Base-by-base conservation (phyloP, 202 grass and related monocot species). In the Elaeis oleifera region DNA sequence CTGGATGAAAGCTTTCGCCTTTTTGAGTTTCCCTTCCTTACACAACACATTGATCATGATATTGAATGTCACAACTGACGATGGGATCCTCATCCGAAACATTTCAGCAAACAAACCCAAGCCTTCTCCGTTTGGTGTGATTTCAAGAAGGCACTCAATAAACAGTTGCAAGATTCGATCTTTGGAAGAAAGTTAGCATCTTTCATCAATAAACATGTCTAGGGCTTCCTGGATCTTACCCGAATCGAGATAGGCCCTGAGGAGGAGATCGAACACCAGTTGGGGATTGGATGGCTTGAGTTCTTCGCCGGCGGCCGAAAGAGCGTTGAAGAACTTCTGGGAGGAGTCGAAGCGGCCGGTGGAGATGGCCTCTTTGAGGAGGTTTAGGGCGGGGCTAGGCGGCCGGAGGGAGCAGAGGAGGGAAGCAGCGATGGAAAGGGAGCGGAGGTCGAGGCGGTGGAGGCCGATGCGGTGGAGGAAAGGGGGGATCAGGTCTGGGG, bases 21-120 rank as follows among this genome's bases (percentile, higher is more conserved):
- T 84, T 63, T 48, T 74, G 24, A 85, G 75, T 74, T 95, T 90
- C 9, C 83, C 83, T 5, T 80, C 55, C 28, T 68, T 69, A 63
- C 80, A 90, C 71, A 95, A 77, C 74, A 90, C 83, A 65, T 82
- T 84, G 74, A 95, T 71, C 90, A 95, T 95, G 19, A 95, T 90
- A 63, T 95, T 95, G 61, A 87, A 90, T 11, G 85, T 95, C 15
- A 67, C 61, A 16, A 88, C 77, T 36, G 44, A 81, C 15, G 84
- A 82, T 21, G 72, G 79, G 39, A 95, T 81, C 71, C 85, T 81
- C 74, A 77, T 84, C 9, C 80, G 85, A 71, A 84, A 95, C 74
- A 95, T 89, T 72, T 90, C 85, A 6, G 83, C 90, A 68, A 81
- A 95, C 67, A 95, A 80, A 76, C 77, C 85, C 88, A 95, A 26